Evolutionary conservation across 805 yeast species (phyloP).

Genomic region (Yamadazyma olivae): DNA sequence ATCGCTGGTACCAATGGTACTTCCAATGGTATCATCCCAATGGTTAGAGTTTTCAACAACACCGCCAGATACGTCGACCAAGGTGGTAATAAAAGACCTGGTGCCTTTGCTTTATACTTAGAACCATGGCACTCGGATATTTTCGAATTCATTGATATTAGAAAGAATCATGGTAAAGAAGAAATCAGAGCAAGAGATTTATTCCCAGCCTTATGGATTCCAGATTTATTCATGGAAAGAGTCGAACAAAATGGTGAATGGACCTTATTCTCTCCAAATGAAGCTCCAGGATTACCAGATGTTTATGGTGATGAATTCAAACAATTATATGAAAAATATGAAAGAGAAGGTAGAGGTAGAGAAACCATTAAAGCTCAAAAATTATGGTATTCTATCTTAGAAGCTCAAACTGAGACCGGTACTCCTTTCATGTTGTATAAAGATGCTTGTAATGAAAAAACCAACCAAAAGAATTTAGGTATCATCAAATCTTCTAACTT

Average conservation of each 20-base stretch:
- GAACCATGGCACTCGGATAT: slow-evolving; percentile 67
- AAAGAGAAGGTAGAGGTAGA: slow-evolving; percentile 48
- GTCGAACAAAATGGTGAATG: slow-evolving; percentile 54
- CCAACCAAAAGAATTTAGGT: slow-evolving; percentile 61
- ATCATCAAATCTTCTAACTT: slow-evolving; percentile 58
- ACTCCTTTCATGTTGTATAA: slow-evolving; percentile 64
- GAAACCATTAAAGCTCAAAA: slow-evolving; percentile 54
- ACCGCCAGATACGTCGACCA: slow-evolving; percentile 65
- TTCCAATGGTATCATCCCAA: slow-evolving; percentile 60
- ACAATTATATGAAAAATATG: slow-evolving; percentile 49
- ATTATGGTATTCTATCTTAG: slow-evolving; percentile 58
- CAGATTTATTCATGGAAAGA: slow-evolving; percentile 60
- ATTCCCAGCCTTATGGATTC: slow-evolving; percentile 63
- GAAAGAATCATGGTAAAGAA: slow-evolving; percentile 64
- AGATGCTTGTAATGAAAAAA: slow-evolving; percentile 57
- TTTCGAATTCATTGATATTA: slow-evolving; percentile 55
- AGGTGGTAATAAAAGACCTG: slow-evolving; percentile 66
- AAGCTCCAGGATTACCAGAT: slow-evolving; percentile 55
- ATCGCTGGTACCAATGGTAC: slow-evolving; percentile 64
- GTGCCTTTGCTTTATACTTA: slow-evolving; percentile 58
- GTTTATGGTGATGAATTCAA: slow-evolving; percentile 56
- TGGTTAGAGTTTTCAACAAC: slow-evolving; percentile 61
- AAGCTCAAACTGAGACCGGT: slow-evolving; percentile 65
- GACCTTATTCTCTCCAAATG: slow-evolving; percentile 60
- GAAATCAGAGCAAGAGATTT: slow-evolving; percentile 62